phyloP scores from a whole-genome alignment of 179 eudicot species.

The Vitellaria paradoxa region DNA sequence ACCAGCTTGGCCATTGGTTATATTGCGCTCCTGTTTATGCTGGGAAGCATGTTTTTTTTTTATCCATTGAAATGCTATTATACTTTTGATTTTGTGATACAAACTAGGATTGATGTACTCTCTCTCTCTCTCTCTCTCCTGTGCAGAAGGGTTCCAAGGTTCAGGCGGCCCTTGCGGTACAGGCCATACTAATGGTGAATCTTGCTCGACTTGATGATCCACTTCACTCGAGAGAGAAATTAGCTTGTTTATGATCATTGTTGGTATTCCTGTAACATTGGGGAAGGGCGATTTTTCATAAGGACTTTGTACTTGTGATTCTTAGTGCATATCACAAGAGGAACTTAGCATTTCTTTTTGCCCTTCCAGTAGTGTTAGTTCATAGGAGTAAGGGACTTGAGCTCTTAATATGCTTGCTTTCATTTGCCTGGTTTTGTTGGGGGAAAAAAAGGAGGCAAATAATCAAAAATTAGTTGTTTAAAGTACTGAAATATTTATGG shows the following conservation, averaged over 20 bases:
- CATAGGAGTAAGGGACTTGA: neutral
- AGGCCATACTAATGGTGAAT: conserved; percentile 35
- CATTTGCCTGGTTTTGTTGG: neutral
- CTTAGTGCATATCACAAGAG: too few species aligned
- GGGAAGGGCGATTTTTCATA: neutral
- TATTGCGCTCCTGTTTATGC: neutral
- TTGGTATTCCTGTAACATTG: neutral
- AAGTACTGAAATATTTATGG: neutral
- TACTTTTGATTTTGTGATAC: neutral
- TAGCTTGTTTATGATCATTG: neutral
- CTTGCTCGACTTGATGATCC: neutral
- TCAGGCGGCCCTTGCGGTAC: conserved; percentile 52
- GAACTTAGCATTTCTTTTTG: too few species aligned
- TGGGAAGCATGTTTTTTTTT: too few species aligned
- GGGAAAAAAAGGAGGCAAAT: neutral
- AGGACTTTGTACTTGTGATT: conserved; percentile 1
- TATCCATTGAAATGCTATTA: neutral
- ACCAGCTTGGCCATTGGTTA: neutral
- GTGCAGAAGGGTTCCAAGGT: conserved; percentile 44
- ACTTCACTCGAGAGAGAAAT: neutral
- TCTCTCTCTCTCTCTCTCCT: neutral
- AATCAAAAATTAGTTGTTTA: neutral
- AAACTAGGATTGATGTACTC: neutral
- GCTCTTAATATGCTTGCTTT: neutral
- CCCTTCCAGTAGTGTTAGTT: neutral